phyloP scores from a whole-genome alignment of 768 basidiomycete species.

The Chalciporus piperatus region DNA sequence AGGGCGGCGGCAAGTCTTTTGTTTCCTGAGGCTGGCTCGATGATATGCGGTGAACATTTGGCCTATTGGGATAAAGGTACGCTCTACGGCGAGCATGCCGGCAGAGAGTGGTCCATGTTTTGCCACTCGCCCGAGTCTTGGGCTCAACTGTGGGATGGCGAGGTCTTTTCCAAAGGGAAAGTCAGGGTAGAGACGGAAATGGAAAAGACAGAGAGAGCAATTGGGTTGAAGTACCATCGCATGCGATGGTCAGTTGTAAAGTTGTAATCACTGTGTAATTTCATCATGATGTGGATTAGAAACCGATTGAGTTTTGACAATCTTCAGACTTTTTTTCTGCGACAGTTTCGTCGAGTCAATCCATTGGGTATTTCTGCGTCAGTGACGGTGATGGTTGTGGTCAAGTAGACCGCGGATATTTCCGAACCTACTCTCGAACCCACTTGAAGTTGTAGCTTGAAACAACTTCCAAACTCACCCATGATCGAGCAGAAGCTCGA shows the following conservation, averaged over 20 bases:
- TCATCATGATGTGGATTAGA: too few species aligned
- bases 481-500: slow-evolving; percentile 9
- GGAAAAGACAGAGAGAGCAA: neutral
- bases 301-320: too few species aligned
- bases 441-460: too few species aligned
- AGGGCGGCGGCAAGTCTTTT: slow-evolving; percentile 27
- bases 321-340: too few species aligned
- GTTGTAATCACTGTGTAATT: slow-evolving; percentile 5
- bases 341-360: too few species aligned
- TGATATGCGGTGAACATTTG: slow-evolving; percentile 30
- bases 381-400: too few species aligned
- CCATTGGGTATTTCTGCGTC: too few species aligned
- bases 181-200: slow-evolving; percentile 9
- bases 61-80: slow-evolving; percentile 9
- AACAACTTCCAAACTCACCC: too few species aligned
- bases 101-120: slow-evolving; percentile 14
- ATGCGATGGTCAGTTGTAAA: slow-evolving; percentile 27
- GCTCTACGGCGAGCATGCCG: neutral
- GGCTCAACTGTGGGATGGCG: slow-evolving; percentile 38
- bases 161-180: slow-evolving; percentile 26
- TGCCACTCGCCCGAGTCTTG: slow-evolving; percentile 36
- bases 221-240: neutral
- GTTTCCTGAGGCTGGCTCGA: slow-evolving; percentile 28
- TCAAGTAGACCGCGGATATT: too few species aligned
- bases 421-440: too few species aligned